These are phyloP conservation scores for Lasiosphaeris hirsuta DNA, from an alignment of 495 filamentous ascomycete species.

Conservation along the genomic window DNA sequence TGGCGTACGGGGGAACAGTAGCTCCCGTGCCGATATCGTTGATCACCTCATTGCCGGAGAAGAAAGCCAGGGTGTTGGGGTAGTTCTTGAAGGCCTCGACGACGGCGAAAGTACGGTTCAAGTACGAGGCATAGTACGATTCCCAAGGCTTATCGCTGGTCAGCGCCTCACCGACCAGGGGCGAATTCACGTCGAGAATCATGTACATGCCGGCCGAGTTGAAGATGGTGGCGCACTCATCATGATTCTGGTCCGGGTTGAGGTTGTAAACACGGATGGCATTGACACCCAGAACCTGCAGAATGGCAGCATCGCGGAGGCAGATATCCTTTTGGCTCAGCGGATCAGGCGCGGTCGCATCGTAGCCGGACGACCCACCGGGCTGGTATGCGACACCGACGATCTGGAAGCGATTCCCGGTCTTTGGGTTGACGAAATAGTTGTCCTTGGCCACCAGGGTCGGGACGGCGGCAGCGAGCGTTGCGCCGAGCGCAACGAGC, in stretches of 20 bases:
- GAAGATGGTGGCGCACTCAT: constrained; percentile 87
- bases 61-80: constrained; percentile 88
- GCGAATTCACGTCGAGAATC: constrained; percentile 86
- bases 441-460: constrained; percentile 69
- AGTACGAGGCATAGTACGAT: constrained; percentile 72
- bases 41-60: constrained; percentile 92
- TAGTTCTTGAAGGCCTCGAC: constrained; percentile 94
- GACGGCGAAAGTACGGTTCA: constrained; percentile 80
- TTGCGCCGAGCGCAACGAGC: constrained; percentile 45
- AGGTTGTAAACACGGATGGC: constrained; percentile 94
- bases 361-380: constrained; percentile 79
- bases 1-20: constrained; percentile 65
- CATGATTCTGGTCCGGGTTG: constrained; percentile 78
- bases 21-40: constrained; percentile 58
- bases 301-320: constrained; percentile 85
- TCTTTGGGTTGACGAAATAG: constrained; percentile 79
- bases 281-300: constrained; percentile 82
- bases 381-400: constrained; percentile 95
- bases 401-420: constrained; percentile 78
- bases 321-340: constrained; percentile 72
- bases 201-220: constrained; percentile 65
- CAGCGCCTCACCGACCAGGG: constrained; percentile 71
- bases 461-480: constrained; percentile 63
- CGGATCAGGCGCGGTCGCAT: constrained; percentile 61
- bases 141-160: constrained; percentile 64